phyloP scores from a whole-genome alignment of 176 grass and related monocot species.

The Microstegium vimineum region DNA sequence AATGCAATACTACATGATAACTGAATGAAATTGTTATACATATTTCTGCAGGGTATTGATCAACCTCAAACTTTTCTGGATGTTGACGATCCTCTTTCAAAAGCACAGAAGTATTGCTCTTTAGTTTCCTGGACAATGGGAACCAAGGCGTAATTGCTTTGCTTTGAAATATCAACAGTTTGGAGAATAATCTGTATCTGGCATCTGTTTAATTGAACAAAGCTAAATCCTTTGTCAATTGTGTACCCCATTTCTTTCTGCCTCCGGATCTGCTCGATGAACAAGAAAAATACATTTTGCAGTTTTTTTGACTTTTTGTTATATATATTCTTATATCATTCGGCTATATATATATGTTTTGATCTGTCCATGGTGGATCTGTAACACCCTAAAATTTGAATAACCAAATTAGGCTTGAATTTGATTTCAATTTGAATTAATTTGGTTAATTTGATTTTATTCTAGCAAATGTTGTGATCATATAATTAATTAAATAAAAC shows the following conservation, averaged over 20 bases:
- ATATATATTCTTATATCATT: no score
- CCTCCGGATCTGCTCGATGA: not conserved
- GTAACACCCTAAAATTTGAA: no score
- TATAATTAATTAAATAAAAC: no score
- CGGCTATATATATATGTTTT: no score
- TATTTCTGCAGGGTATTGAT: constrained; percentile 39
- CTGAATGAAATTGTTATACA: constrained; percentile 10
- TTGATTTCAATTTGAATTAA: no score
- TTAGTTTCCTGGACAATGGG: constrained; percentile 34
- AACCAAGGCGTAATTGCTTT: constrained; percentile 19
- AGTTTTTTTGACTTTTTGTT: not conserved
- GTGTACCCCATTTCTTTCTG: not conserved
- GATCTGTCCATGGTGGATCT: not conserved
- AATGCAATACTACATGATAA: not conserved
- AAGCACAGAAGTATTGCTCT: not conserved
- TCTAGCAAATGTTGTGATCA: no score
- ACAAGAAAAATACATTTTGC: not conserved
- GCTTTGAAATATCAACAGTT: not conserved
- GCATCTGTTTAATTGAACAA: constrained; percentile 29
- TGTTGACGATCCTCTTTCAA: constrained; percentile 32
- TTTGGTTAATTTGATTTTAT: no score
- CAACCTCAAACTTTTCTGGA: not conserved
- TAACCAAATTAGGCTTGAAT: no score
- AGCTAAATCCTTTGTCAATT: constrained; percentile 13
- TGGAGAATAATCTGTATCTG: constrained; percentile 42